phyloP scores from a whole-genome alignment of 306 rosid species.

The Gynostemma pentaphyllum region DNA sequence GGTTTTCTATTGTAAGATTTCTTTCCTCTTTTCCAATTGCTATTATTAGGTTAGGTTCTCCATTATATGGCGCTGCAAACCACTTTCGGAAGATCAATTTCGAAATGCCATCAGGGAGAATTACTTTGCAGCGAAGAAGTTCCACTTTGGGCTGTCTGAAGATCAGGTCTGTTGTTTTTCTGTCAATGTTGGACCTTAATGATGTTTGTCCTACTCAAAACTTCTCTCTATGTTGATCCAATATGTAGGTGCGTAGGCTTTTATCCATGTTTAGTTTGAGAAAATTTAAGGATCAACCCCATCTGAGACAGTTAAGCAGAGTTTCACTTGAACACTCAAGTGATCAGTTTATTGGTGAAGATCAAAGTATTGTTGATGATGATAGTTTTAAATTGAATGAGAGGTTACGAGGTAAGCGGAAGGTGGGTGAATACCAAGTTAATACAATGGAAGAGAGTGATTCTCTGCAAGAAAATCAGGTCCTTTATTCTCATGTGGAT shows the following conservation, averaged over 20 bases:
- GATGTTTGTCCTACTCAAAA: slow-evolving; percentile 2
- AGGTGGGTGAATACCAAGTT: not conserved
- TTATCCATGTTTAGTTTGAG: slow-evolving; percentile 28
- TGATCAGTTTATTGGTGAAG: slow-evolving; percentile 3
- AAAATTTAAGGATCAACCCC: slow-evolving; percentile 24
- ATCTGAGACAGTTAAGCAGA: slow-evolving; percentile 12
- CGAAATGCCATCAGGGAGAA: slow-evolving; percentile 34
- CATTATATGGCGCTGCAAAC: slow-evolving; percentile 39
- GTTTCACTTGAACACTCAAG: not conserved
- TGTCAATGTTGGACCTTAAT: slow-evolving; percentile 2
- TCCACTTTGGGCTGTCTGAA: slow-evolving; percentile 52
- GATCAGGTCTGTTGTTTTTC: slow-evolving; percentile 34
- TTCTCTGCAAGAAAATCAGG: not conserved
- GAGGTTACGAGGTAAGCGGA: not conserved
- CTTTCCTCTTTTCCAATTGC: slow-evolving; percentile 3
- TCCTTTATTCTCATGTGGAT: not conserved
- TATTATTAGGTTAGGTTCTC: slow-evolving; percentile 30
- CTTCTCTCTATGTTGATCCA: not conserved
- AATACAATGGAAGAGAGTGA: not conserved
- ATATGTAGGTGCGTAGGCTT: slow-evolving; percentile 33
- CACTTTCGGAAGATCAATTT: slow-evolving; percentile 35
- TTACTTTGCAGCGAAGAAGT: slow-evolving; percentile 37
- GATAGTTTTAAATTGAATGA: not conserved
- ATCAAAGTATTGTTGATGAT: slow-evolving; percentile 13
- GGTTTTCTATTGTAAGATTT: not conserved